Evolutionary conservation across 2,329 filamentous ascomycete species (phyloP).

Genomic region (Gremmenia infestans): DNA sequence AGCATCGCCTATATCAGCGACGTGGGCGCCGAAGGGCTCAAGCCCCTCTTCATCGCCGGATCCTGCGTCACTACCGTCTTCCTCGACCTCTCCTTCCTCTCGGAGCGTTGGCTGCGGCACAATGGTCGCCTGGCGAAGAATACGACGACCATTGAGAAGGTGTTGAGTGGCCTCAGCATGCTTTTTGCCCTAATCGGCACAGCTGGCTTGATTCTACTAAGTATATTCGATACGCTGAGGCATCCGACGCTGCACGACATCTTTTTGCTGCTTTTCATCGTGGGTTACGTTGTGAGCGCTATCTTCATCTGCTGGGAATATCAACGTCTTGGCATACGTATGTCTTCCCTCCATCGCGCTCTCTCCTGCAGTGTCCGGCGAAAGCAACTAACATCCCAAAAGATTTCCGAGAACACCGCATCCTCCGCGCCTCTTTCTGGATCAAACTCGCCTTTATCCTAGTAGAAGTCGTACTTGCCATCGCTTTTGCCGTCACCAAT

Average conservation of each 20-base stretch:
- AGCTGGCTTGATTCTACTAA: conserved; percentile 72
- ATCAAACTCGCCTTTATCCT: conserved; percentile 83
- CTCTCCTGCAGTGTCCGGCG: not conserved
- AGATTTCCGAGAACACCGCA: conserved; percentile 68
- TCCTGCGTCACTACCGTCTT: conserved; percentile 68
- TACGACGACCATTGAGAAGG: conserved; percentile 55
- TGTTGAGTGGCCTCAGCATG: conserved; percentile 57
- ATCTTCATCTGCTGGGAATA: conserved; percentile 90
- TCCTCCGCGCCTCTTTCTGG: conserved; percentile 78
- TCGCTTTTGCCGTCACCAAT: conserved; percentile 63
- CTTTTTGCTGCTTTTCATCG: conserved; percentile 80
- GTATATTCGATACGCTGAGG: conserved; percentile 76
- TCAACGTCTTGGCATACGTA: conserved; percentile 72
- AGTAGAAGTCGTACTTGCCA: conserved; percentile 66
- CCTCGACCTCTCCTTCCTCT: conserved; percentile 73
- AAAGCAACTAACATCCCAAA: not conserved
- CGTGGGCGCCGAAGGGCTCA: conserved; percentile 55
- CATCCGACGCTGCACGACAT: conserved; percentile 65
- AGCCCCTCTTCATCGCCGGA: conserved; percentile 75
- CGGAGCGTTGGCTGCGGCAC: conserved; percentile 84
- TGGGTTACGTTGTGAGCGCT: conserved; percentile 77
- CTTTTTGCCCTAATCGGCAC: conserved; percentile 70
- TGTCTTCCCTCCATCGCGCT: conserved; percentile 24
- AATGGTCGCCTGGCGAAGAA: conserved; percentile 74
- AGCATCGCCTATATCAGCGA: conserved; percentile 69